Base-by-base conservation (phyloP, 139 green algal genomes). In the Pleodorina starrii region DNA sequence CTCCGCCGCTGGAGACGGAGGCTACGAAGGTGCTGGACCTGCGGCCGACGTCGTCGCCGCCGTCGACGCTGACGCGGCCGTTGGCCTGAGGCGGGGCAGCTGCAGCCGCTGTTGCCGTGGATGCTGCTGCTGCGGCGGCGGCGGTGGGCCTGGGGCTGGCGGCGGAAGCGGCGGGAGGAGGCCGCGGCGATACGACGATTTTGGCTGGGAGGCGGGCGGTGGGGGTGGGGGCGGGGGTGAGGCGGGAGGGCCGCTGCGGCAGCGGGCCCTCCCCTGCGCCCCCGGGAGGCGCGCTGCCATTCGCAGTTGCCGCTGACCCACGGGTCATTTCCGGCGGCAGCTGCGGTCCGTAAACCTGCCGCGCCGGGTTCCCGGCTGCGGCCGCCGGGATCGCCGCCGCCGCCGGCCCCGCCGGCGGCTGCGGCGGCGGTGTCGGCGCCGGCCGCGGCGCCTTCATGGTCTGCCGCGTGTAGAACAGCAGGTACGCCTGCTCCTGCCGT, bases 381-480 rank as follows among this genome's bases (percentile, higher is more conserved):
- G 43, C 76, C 50, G 6, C 35, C 6, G 51, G 54, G 25, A 66
- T 66, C 72, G 1, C 42, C 74, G 66, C 54, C 7, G 78, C 35
- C 23, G 38, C 54, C 17, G 51, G 10, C 32, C 32, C 50, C 17
- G 32, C 16, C 40, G 63, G 21, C 27, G 73, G 1, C 40, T 21
- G 11, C 43, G 75, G 42, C 51, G 50, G 35, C 29, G 57, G 2
- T 29, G 10, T 5, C 36, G 85, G 85, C 48, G 72, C 16, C 2
- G 44, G 40, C 32, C 85, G 85, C 42, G 87, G 85, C 32, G 27
- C 48, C 80, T 94, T 94, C 86, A 97, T 95, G 81, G 2, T 46
- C 25, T 44, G 42, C 36, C 89, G 86, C 29, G 96, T 94, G 92
- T 99, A 99, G 92, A 99, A 99, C 36, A 99, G 94, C 27, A 99